Conservation (phyloP, 345 rosid species). For the Linum usitatissimum region DNA sequence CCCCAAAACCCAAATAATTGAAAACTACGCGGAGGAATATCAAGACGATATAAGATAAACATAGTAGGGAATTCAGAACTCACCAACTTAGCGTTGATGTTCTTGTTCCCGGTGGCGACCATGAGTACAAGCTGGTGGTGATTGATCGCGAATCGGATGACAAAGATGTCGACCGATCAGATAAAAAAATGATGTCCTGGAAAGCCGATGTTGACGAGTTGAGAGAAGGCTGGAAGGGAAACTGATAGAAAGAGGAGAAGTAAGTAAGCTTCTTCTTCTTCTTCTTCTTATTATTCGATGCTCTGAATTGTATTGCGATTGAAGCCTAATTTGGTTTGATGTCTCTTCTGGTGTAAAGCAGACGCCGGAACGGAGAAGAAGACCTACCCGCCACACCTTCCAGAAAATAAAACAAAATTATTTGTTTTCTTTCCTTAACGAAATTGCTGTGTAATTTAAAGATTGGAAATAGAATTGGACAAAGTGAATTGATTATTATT, state of each 20-base stretch:
- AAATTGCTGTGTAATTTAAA: no score
- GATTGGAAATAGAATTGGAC: no score
- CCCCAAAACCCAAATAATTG: background rate
- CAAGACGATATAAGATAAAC: background rate
- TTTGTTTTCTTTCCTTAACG: no score
- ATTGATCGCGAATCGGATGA: background rate
- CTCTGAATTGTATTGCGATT: background rate
- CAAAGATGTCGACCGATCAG: background rate
- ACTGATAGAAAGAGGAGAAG: background rate
- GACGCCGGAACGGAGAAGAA: no score
- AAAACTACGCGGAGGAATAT: background rate
- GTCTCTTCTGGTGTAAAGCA: no score
- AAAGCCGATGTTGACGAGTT: background rate
- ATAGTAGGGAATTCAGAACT: background rate
- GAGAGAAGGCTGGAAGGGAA: background rate
- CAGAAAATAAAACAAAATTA: no score
- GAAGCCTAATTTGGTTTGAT: no score
- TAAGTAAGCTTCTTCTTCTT: background rate
- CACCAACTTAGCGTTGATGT: slow-evolving; percentile 3
- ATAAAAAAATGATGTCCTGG: background rate
- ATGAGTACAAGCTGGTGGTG: background rate
- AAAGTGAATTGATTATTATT: no score
- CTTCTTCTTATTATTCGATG: background rate
- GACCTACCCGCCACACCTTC: no score
- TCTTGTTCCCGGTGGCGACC: slow-evolving; percentile 7